These are phyloP conservation scores for Hyaloscypha bicolor DNA, from an alignment of 495 filamentous ascomycete species.

Conservation along the genomic window DNA sequence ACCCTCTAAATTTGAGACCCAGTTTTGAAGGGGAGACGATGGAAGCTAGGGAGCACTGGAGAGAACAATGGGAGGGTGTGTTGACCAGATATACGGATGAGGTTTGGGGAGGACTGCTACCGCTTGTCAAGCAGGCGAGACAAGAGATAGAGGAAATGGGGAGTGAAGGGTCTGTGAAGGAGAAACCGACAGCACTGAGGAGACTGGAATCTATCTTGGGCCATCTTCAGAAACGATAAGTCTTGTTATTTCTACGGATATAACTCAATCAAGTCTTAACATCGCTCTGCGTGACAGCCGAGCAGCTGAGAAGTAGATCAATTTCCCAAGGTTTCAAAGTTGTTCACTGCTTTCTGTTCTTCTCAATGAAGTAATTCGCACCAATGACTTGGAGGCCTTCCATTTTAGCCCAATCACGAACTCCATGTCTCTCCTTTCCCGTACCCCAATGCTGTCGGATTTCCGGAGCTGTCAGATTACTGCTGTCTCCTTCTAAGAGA, in stretches of 20 bases:
- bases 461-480: conserved; percentile 52
- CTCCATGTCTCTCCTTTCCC: conserved; percentile 55
- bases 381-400: conserved; percentile 64
- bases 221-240: conserved; percentile 26
- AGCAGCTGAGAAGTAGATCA: background rate
- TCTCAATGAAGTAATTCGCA: conserved; percentile 69
- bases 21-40: conserved; percentile 7
- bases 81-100: conserved; percentile 72
- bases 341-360: conserved; percentile 58
- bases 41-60: conserved; percentile 50
- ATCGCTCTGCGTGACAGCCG: background rate
- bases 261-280: background rate
- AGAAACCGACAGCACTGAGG: conserved; percentile 27
- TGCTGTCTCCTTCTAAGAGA: conserved; percentile 49
- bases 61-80: conserved; percentile 60
- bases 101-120: conserved; percentile 73
- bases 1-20: conserved; percentile 32
- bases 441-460: conserved; percentile 67
- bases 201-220: conserved; percentile 30
- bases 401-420: conserved; percentile 62
- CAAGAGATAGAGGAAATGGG: conserved; percentile 53
- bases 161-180: conserved; percentile 35
- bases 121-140: conserved; percentile 63
- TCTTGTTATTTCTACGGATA: background rate
- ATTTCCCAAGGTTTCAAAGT: background rate